Base-by-base conservation (phyloP, 1,284 basidiomycete species). In the Kwoniella shivajii region DNA sequence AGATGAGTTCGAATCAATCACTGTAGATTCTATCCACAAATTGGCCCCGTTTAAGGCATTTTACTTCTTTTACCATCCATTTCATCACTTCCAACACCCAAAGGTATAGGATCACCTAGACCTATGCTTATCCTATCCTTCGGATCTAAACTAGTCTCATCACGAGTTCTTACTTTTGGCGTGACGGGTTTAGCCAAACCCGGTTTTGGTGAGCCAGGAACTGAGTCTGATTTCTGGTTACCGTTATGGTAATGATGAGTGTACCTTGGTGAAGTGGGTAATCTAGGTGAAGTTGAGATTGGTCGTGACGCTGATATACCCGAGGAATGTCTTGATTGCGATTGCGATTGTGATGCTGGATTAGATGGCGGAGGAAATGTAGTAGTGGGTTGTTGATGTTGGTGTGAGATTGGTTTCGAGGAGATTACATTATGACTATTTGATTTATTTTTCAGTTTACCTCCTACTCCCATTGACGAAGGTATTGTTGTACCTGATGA, bases 121-220 rank as follows among this genome's bases (percentile, higher is more conserved):
- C 26, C 44, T 5, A 54, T 38, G 20, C 59, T 38, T 5, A 54
- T 38, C 29, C 59, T 38, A 30, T 62, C 60, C n/a, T 44, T 51
- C 30, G 57, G 51, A n/a, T 72, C 71, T 13, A 68, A 63, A 33
- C 63, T 66, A 26, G 67, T 60, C 54, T 75, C 73, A 20, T 70
- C 69, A 3, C 69, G 52, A 5, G 67, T 70, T 26, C 73, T 43
- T 10, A 75, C 65, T 14, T 66, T 57, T 3, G 73, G 73, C 10
- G 70, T 73, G 11, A 75, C 62, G 9, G 63, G 60, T 36, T 64
- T 66, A 9, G 66, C 60, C 7, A 57, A 24, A 6, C 61, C 66
- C 2, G 65, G 65, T 27, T 53, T 54, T 16, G 9, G 51, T 7
- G 43, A 37, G 33, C 18, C 24, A 13, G 22, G 27, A 3, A 10